A percentile compares a stretch with the other conserved stretches of the same genome.
phyloP scores from a whole-genome alignment of 2,329 filamentous ascomycete genomes.

The Colletotrichum eremochloae region DNA sequence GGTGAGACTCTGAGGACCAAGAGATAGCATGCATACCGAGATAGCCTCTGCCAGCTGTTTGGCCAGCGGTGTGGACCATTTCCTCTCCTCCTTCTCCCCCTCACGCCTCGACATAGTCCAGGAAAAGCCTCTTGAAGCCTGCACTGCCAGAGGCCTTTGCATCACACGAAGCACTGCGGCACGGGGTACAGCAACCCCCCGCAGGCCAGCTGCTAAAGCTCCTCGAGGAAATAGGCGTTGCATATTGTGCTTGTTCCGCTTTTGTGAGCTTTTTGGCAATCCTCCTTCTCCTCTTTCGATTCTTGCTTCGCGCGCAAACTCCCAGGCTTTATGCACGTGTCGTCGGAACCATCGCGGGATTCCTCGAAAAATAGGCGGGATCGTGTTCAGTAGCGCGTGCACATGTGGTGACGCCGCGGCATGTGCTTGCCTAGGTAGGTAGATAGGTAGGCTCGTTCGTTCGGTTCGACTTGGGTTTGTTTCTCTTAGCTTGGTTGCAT shows the following conservation, averaged over 20 bases:
- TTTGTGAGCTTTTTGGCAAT: neutral
- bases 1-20: neutral
- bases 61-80: constrained; percentile 94
- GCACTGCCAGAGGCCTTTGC: neutral
- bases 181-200: neutral
- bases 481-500: neutral
- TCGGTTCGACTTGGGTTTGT: neutral
- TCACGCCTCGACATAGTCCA: constrained; percentile 43
- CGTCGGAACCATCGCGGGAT: constrained; percentile 24
- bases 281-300: neutral
- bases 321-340: constrained; percentile 4
- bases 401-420: constrained; percentile 26
- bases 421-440: constrained; percentile 1
- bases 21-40: constrained; percentile 66
- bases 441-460: constrained; percentile 5
- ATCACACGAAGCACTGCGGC: neutral
- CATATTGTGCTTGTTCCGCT: constrained; percentile 14
- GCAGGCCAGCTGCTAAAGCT: constrained; percentile 19
- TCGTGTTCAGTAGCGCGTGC: constrained; percentile 17
- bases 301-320: constrained; percentile 10
- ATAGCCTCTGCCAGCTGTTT: constrained; percentile 90
- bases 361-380: constrained; percentile 9
- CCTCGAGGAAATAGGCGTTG: constrained; percentile 23
- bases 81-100: constrained; percentile 56
- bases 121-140: constrained; percentile 46